phyloP scores from a whole-genome alignment of 768 basidiomycete species.

The Russula vinacea region DNA sequence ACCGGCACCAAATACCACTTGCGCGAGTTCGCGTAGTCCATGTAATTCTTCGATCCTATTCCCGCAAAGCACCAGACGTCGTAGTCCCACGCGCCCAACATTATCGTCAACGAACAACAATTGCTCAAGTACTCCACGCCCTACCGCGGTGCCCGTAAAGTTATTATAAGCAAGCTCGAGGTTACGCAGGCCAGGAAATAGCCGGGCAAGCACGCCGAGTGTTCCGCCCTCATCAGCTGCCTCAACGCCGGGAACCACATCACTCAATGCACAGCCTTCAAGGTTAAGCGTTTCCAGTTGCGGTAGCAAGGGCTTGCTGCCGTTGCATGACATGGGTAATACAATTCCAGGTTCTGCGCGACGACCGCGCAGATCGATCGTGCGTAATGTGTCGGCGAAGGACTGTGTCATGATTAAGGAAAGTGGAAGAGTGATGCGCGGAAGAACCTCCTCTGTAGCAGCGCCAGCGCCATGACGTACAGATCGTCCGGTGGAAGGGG shows the following conservation, averaged over 20 bases:
- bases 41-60: constrained; percentile 62
- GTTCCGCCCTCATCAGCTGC: constrained; percentile 51
- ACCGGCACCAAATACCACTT: constrained; percentile 47
- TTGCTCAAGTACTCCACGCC: constrained; percentile 45
- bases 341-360: constrained; percentile 67
- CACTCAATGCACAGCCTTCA: constrained; percentile 68
- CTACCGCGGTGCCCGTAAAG: constrained; percentile 54
- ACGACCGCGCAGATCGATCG: constrained; percentile 59
- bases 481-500: constrained; percentile 22
- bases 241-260: constrained; percentile 47
- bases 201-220: constrained; percentile 53
- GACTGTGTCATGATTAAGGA: constrained; percentile 25
- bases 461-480: background rate
- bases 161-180: constrained; percentile 76
- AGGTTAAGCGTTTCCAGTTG: constrained; percentile 69
- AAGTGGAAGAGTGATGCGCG: constrained; percentile 27
- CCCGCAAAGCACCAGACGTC: constrained; percentile 64
- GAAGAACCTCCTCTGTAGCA: constrained; percentile 9
- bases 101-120: constrained; percentile 45
- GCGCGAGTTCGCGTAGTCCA: constrained; percentile 60
- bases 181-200: constrained; percentile 68
- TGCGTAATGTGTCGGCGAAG: constrained; percentile 33
- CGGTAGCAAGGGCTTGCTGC: constrained; percentile 50
- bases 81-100: constrained; percentile 50
- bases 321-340: constrained; percentile 37